Evolutionary conservation across 768 basidiomycete species (phyloP), one percentile per base, ranked within the genome.

Genomic region (Ramaria sp.): DNA sequence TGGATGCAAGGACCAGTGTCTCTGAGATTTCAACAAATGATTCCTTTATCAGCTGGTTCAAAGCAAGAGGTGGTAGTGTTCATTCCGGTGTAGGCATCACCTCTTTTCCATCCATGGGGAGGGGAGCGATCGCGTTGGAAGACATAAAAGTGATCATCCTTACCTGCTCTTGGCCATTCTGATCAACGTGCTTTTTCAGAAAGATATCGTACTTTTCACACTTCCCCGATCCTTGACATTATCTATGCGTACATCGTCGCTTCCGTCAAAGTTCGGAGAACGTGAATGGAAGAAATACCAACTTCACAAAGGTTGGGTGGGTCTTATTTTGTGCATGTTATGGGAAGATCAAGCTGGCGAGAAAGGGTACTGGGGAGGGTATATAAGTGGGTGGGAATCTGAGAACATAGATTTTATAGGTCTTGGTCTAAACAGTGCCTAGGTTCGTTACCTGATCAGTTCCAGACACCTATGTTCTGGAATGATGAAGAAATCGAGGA

Each of bases 401-500:
- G 30, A 38, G 15, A 38, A 20, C 27, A 52, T 44, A 24, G n/a
- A 22, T 39, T 9, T 25, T 25, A 48, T 30, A 20, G 24, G 1
- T 1, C 28, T 4, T n/a, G 10, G n/a, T 27, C 16, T 43, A 15
- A 16, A 32, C 10, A 20, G n/a, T 48, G 4, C 30, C 9, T 57
- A 88, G 87, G 67, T 25, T 76, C 75, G 15, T 74, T 97, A 57
- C 94, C 94, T 0, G 71, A 62, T 12, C 57, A 60, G 12, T 97
- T 98, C 64, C 77, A 85, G 60, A 94, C 93, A 0, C 90, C 92
- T 0, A 97, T 99, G 88, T 94, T 97, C 64, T 98, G 96, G 96
- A 70, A 64, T 41, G 74, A 77, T 2, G 75, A 74, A 2, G 91
- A 96, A 52, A 67, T 94, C 9, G 66, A 70, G 24, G 83, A 89